phyloP scores from a whole-genome alignment of 345 rosid genomes.

The Reutealis trisperma region DNA sequence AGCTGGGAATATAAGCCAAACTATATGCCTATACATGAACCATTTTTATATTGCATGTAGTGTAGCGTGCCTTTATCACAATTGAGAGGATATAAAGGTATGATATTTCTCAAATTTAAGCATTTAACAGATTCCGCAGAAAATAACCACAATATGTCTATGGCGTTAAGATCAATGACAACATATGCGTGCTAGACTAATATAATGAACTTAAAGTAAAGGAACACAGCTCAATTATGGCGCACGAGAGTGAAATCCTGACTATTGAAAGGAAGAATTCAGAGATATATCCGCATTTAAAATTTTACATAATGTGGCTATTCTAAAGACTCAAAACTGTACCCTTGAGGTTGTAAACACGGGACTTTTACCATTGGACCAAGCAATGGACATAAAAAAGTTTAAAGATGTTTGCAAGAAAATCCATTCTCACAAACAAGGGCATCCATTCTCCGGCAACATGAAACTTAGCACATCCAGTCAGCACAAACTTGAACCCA shows the following conservation, averaged over 20 bases:
- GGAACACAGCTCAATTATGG: background rate
- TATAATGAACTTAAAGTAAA: background rate
- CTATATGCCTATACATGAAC: background rate
- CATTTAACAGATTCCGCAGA: background rate
- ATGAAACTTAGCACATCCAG: background rate
- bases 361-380: background rate
- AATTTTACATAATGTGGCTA: background rate
- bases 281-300: no score
- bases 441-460: background rate
- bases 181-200: background rate
- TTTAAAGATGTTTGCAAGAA: background rate
- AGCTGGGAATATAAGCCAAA: no score
- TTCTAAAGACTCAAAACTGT: background rate
- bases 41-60: background rate
- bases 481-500: background rate
- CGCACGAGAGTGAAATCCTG: background rate
- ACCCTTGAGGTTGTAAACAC: background rate
- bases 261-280: no score
- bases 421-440: slow-evolving; percentile 3
- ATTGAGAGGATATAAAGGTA: background rate
- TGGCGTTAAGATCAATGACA: background rate
- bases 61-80: background rate
- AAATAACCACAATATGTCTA: background rate
- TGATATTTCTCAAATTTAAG: background rate
- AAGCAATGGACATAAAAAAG: background rate